Percentiles rank a stretch among this genome's conserved stretches.
Conservation (phyloP, 2,329 filamentous ascomycete species). For the Phialophora tarda region DNA sequence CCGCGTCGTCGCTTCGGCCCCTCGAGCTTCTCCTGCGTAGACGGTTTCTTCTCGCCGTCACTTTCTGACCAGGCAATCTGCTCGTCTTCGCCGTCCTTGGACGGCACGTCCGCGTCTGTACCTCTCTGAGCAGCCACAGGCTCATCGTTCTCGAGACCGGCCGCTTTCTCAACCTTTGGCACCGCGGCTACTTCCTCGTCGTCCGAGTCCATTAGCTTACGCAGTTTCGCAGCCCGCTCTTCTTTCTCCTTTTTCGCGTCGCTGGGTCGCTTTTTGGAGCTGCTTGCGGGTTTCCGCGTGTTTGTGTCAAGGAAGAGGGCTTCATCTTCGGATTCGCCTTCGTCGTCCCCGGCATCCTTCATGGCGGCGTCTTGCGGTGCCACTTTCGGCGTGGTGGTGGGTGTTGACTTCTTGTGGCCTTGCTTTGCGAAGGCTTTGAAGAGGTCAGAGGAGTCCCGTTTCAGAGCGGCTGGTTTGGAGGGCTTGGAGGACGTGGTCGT, state of each 20-base stretch:
- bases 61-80: slow-evolving; percentile 49
- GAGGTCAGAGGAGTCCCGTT: slow-evolving; percentile 38
- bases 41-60: slow-evolving; percentile 31
- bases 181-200: slow-evolving; percentile 47
- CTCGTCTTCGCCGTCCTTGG: slow-evolving; percentile 64
- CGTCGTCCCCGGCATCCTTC: slow-evolving; percentile 53
- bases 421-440: slow-evolving; percentile 41
- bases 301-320: slow-evolving; percentile 54
- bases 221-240: slow-evolving; percentile 69
- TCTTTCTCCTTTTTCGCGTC: slow-evolving; percentile 37
- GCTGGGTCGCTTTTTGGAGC: slow-evolving; percentile 43
- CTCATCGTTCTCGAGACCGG: slow-evolving; percentile 21
- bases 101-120: slow-evolving; percentile 9
- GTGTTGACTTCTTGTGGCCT: slow-evolving; percentile 31
- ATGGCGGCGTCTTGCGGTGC: slow-evolving; percentile 24
- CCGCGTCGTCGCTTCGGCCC: slow-evolving; percentile 73
- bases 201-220: slow-evolving; percentile 78
- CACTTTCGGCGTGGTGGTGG: slow-evolving; percentile 4
- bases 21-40: slow-evolving; percentile 49
- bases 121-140: slow-evolving; percentile 26
- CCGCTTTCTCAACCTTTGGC: slow-evolving; percentile 39
- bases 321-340: slow-evolving; percentile 63
- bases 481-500: slow-evolving; percentile 43
- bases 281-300: slow-evolving; percentile 45
- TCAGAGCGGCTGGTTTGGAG: slow-evolving; percentile 48